Conservation (phyloP, 345 rosid genomes). For the Anastatica hierochuntica region DNA sequence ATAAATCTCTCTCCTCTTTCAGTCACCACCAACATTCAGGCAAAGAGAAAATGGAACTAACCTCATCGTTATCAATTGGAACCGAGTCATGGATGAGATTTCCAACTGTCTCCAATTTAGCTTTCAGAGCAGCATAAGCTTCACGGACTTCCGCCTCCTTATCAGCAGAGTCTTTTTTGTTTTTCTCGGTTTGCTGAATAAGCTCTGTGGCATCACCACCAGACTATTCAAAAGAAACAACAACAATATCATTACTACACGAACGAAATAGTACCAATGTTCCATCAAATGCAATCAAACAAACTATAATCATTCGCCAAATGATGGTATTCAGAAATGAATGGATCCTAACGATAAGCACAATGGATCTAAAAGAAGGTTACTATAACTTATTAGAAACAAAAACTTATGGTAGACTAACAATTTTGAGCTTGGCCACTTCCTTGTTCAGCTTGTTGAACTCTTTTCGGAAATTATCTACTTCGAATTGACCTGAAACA, state of each 20-base stretch:
- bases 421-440: conserved; percentile 66
- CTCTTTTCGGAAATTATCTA: conserved; percentile 54
- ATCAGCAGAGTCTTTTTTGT: conserved; percentile 35
- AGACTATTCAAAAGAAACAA: background rate
- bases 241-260: background rate
- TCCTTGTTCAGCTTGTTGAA: conserved; percentile 60
- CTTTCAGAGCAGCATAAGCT: conserved; percentile 42
- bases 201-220: conserved; percentile 22
- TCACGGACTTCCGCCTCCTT: conserved; percentile 70
- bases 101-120: conserved; percentile 56
- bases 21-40: background rate
- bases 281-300: background rate
- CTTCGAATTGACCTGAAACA: conserved; percentile 56
- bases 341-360: background rate
- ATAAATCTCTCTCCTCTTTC: background rate
- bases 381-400: background rate
- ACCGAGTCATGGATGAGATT: conserved; percentile 91
- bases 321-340: background rate
- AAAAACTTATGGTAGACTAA: conserved; percentile 27
- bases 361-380: conserved; percentile 2
- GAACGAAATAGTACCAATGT: background rate
- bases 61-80: conserved; percentile 69
- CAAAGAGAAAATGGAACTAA: conserved; percentile 3
- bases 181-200: conserved; percentile 45
- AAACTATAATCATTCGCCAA: too few relatives aligned